Evolutionary conservation across 192 early-diverging fungal species (phyloP), one percentile per base, ranked within the genome.

Genomic region (Backusella tarrabulga): DNA sequence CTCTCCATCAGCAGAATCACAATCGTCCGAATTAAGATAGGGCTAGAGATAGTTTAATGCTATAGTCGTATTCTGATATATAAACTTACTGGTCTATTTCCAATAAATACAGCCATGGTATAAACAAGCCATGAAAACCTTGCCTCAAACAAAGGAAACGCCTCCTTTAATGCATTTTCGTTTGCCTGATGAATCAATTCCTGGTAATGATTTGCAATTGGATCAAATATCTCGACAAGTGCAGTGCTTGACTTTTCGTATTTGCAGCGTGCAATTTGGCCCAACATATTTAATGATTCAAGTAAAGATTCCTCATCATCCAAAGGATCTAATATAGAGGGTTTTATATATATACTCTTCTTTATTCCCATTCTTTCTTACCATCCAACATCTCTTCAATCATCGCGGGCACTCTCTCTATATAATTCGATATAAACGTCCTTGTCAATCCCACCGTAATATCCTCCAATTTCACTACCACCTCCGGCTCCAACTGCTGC

Each of bases 61-160:
- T 68, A 5, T 36, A 34, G 4, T 14, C 3, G 26, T 29, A 67
- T 15, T 4, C 15, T 67, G 14, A 34, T 41, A 52, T 15, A 72
- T 5, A 68, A 36, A 42, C 83, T 76, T 86, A 88, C 88, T 34
- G 88, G 87, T 52, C 95, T 83, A n/a, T 86, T 91, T 6, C 91
- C 89, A 54, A 97, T 83, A 68, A 88, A 88, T 68, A 87, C 83
- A 2, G 88, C 92, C 50, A 91, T 90, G 9, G 92, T 89, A 56
- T 97, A 95, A 11, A 95, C 88, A 35, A 95, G 80, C 93, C 93
- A 96, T 0, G 94, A 88, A 75, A 96, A 85, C 80, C 94, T 92
- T 56, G 80, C 85, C 75, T 93, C 89, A 21, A 86, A 81, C 4
- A 88, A 73, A 0, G 74, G 67, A 9, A 92, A 68, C 2, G 80